A percentile compares a stretch with the other conserved stretches of the same genome.
Evolutionary conservation across 257 asterid species (phyloP).

Genomic region (Nicotiana noctiflora): DNA sequence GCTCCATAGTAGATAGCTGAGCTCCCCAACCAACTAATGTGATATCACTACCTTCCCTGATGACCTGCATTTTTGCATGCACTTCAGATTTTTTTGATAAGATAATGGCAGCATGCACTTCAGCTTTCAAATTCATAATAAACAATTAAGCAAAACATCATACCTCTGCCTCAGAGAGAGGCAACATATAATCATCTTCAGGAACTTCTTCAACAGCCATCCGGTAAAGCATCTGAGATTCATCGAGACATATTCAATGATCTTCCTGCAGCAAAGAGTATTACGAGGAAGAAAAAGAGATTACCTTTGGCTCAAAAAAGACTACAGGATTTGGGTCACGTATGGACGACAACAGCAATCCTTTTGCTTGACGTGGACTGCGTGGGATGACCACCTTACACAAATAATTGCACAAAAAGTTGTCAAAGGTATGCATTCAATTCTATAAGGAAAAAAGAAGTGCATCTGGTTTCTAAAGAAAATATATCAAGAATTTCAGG

Average conservation of each 20-base stretch:
- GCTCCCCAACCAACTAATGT: slow-evolving; percentile 99
- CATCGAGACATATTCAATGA: not conserved
- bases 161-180: slow-evolving; percentile 97
- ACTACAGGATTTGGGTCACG: slow-evolving; percentile 94
- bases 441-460: not conserved
- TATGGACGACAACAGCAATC: slow-evolving; percentile 68
- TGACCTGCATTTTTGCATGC: slow-evolving; percentile 50
- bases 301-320: slow-evolving; percentile 94
- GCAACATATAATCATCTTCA: slow-evolving; percentile 76
- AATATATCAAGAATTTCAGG: not conserved
- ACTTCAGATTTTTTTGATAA: not conserved
- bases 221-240: slow-evolving; percentile 85
- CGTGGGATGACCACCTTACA: slow-evolving; percentile 93
- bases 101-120: not conserved
- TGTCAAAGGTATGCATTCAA: not conserved
- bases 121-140: not conserved
- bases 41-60: slow-evolving; percentile 88
- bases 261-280: not conserved
- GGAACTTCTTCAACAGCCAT: slow-evolving; percentile 97
- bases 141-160: slow-evolving; percentile 7
- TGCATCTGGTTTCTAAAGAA: not conserved
- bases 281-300: not conserved
- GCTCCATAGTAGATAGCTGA: slow-evolving; percentile 76
- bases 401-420: not conserved
- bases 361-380: slow-evolving; percentile 92